Base-by-base conservation (phyloP, 768 basidiomycete genomes). In the Trametes coccinea region DNA sequence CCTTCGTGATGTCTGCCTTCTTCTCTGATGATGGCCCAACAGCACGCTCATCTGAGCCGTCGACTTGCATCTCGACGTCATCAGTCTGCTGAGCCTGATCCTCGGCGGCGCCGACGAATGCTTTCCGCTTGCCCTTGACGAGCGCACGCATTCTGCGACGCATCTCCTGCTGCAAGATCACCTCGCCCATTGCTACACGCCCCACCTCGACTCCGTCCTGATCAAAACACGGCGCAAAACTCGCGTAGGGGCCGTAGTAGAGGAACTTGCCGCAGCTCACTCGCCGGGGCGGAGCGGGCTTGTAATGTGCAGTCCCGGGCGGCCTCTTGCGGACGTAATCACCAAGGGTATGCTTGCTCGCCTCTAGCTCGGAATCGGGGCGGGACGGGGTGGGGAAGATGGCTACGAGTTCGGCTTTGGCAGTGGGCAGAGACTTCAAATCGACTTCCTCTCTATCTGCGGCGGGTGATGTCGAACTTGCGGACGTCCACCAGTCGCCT, bases 401-500 rank as follows among this genome's bases (percentile, higher is more conserved):
- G 51, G 86, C 83, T 22, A 89, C 89, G 55, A 94, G 82, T 60
- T 92, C 90, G 11, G 92, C 88, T 60, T 90, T 82, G 33, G 81
- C 89, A 5, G 86, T 86, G 17, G 79, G 73, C 13, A 89, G 71
- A 63, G 80, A 75, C 66, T 81, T 85, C 56, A 85, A 63, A 65
- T 76, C 71, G 45, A 73, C 71, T 64, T 74, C 72, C 45, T 73
- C 71, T 6, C 75, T 74, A 55, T 79, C 75, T 41, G 33, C 76
- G 60, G 56, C 70, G 37, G 70, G 77, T 56, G 69, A 71, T 56
- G 72, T 79, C 22, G 84, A 79, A 68, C 79, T 82, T 56, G 87
- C 80, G 30, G 92, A 91, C 14, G 90, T 81, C 87, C 90, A 94
- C 78, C 85, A 92, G 60, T 88, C 87, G 41, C 86, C 90, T 1